Conservation (phyloP, 2,329 filamentous ascomycete species). For the Exophiala sp. region DNA sequence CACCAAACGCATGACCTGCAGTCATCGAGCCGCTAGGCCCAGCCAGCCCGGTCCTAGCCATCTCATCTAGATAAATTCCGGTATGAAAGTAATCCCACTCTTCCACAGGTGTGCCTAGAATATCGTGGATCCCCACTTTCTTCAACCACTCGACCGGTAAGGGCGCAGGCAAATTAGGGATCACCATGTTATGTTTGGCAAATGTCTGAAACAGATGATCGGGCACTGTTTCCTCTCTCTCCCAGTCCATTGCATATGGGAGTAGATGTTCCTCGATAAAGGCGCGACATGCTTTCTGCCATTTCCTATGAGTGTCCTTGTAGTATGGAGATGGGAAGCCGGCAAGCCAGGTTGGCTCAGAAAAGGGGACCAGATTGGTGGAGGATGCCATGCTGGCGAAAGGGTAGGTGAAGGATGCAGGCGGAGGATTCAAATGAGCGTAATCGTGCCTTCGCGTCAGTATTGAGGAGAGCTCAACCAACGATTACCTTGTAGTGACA, state of each 20-base stretch:
- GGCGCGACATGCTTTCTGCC: slow-evolving; percentile 64
- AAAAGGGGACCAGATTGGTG: slow-evolving; percentile 57
- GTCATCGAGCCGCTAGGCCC: slow-evolving; percentile 65
- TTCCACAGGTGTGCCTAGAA: slow-evolving; percentile 65
- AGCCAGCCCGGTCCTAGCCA: slow-evolving; percentile 61
- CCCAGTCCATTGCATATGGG: slow-evolving; percentile 65
- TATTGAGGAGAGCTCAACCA: slow-evolving; percentile 1
- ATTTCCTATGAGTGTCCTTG: slow-evolving; percentile 60
- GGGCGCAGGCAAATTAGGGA: slow-evolving; percentile 67
- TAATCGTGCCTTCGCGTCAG: slow-evolving; percentile 1
- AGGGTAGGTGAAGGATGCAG: background rate
- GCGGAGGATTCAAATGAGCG: background rate
- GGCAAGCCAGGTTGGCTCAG: slow-evolving; percentile 67
- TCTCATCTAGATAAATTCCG: slow-evolving; percentile 68
- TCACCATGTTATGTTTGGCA: slow-evolving; percentile 62
- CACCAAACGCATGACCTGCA: slow-evolving; percentile 63
- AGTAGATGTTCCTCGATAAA: slow-evolving; percentile 64
- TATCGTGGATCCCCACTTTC: slow-evolving; percentile 61
- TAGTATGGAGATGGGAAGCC: slow-evolving; percentile 71
- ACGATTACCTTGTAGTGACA: background rate
- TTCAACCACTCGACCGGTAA: slow-evolving; percentile 66
- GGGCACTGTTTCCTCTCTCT: slow-evolving; percentile 61
- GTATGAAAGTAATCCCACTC: slow-evolving; percentile 71
- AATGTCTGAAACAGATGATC: slow-evolving; percentile 63
- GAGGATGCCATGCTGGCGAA: slow-evolving; percentile 3